Evolutionary conservation across 106 monocot species (phyloP).

Genomic region (Triglochin maritima): DNA sequence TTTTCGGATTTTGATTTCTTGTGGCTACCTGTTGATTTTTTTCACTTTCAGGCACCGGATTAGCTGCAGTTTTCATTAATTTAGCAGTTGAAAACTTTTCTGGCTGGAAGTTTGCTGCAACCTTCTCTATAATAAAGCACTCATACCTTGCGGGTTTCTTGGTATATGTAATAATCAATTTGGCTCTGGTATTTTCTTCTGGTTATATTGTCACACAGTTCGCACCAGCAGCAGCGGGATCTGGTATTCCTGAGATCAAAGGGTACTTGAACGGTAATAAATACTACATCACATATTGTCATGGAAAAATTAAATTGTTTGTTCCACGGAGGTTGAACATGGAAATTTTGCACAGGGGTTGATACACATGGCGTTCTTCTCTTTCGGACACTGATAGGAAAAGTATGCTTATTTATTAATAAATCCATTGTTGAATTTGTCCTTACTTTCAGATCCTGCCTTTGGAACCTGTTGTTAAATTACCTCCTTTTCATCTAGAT

Average conservation of each 20-base stretch:
- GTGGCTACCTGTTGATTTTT: not conserved
- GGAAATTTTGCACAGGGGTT: conserved; percentile 48
- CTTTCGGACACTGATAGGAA: conserved; percentile 92
- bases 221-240: conserved; percentile 98
- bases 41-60: conserved; percentile 66
- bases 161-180: conserved; percentile 69
- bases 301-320: not conserved
- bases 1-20: not conserved
- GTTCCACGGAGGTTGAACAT: not conserved
- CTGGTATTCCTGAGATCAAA: conserved; percentile 99
- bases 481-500: conserved; percentile 16
- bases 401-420: conserved; percentile 28
- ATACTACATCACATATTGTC: not conserved
- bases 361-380: conserved; percentile 96
- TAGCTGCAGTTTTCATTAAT: conserved; percentile 95
- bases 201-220: conserved; percentile 81
- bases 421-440: not conserved
- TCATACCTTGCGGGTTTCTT: conserved; percentile 92
- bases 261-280: conserved; percentile 91
- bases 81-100: conserved; percentile 98
- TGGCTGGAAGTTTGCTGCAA: conserved; percentile 92
- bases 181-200: conserved; percentile 82
- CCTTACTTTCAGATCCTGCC: not conserved
- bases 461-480: not conserved
- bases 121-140: conserved; percentile 84